phyloP scores from a whole-genome alignment of 208 protist genomes.

The Phytomonas francai region DNA sequence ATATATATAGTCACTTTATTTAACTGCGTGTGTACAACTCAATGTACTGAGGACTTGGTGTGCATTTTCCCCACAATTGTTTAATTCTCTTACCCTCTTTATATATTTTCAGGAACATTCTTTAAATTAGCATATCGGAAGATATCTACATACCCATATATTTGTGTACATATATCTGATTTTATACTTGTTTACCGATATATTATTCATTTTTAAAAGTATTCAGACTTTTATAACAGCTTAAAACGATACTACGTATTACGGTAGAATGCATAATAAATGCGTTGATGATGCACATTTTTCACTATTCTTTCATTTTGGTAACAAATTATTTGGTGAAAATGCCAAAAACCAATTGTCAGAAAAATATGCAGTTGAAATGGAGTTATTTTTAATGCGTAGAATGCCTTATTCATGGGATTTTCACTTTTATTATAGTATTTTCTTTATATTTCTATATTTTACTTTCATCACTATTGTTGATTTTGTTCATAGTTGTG shows the following conservation, averaged over 20 bases:
- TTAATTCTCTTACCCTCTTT: not conserved
- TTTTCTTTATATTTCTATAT: not conserved
- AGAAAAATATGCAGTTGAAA: not conserved
- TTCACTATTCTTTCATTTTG: not conserved
- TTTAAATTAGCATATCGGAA: slow-evolving; percentile 3
- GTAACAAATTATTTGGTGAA: not conserved
- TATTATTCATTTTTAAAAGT: not conserved
- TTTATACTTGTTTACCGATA: not conserved
- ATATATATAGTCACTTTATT: too few relatives aligned
- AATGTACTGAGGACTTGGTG: not conserved
- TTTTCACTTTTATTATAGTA: not conserved
- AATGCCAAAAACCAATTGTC: not conserved
- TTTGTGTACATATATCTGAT: not conserved
- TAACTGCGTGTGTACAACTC: not conserved
- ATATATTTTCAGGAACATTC: not conserved
- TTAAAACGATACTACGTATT: not conserved
- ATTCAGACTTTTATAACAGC: not conserved
- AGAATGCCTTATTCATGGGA: not conserved
- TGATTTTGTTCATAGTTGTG: not conserved
- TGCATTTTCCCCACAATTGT: not conserved
- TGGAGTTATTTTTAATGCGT: not conserved
- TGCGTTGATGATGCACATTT: not conserved
- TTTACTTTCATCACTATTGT: not conserved
- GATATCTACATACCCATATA: too few relatives aligned
- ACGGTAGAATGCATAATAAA: not conserved